These are phyloP conservation scores for Colletotrichum aenigma DNA, from an alignment of 2,329 filamentous ascomycete species.

Conservation along the genomic window DNA sequence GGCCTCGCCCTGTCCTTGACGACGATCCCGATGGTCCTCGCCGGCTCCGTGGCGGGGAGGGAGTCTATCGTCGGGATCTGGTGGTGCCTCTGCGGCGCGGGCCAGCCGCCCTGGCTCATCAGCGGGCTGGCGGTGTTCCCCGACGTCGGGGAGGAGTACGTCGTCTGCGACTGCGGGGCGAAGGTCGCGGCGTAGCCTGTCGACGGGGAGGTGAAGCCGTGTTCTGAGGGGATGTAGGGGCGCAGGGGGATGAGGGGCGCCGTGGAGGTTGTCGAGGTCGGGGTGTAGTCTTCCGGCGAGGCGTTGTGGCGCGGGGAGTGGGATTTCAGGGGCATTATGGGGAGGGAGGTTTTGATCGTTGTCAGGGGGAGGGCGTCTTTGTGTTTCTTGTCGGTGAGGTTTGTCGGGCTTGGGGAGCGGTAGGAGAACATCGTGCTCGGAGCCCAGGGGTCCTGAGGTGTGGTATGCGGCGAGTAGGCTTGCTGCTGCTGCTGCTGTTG, in stretches of 20 bases:
- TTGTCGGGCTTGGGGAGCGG: background rate
- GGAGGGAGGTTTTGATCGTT: slow-evolving; percentile 14
- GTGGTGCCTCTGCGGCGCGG: background rate
- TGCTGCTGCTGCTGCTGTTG: background rate
- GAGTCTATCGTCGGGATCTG: background rate
- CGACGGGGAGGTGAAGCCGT: slow-evolving; percentile 26
- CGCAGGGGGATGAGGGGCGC: slow-evolving; percentile 36
- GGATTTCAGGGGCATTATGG: background rate
- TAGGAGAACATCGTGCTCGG: slow-evolving; percentile 12
- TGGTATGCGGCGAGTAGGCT: background rate
- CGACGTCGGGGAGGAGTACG: slow-evolving; percentile 11
- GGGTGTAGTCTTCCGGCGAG: slow-evolving; percentile 29
- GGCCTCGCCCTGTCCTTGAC: background rate
- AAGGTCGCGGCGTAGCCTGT: background rate
- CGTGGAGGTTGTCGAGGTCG: slow-evolving; percentile 36
- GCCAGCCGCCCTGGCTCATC: slow-evolving; percentile 15
- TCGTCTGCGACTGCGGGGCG: background rate
- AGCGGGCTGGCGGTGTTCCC: slow-evolving; percentile 21
- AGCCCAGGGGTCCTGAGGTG: background rate
- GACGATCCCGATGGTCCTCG: background rate
- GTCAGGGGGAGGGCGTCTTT: background rate
- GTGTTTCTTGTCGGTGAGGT: slow-evolving; percentile 1
- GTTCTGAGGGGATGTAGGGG: slow-evolving; percentile 31
- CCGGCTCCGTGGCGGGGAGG: background rate
- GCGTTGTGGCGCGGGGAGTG: slow-evolving; percentile 10